These are phyloP conservation scores for Penicillium tannophilum DNA, from an alignment of 495 filamentous ascomycete species.

Conservation along the genomic window DNA sequence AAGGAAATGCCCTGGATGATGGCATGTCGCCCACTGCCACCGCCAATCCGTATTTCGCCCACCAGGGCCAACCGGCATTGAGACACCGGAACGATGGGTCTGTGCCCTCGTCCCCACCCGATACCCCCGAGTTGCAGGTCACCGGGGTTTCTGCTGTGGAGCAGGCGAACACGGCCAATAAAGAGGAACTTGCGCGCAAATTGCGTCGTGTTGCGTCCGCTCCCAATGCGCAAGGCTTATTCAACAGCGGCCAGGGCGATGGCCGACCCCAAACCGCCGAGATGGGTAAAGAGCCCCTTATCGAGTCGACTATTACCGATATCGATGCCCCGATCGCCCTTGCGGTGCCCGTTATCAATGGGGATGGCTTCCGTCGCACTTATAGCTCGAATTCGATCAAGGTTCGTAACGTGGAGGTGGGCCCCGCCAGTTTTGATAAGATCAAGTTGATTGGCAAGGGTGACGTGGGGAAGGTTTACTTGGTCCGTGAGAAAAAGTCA, in stretches of 20 bases:
- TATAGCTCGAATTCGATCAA: slow-evolving; percentile 99
- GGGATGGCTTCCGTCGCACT: slow-evolving; percentile 78
- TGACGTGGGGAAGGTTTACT: slow-evolving; percentile 97
- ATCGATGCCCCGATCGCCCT: slow-evolving; percentile 46
- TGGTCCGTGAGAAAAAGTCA: slow-evolving; percentile 97
- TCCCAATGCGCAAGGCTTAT: slow-evolving; percentile 94
- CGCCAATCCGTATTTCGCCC: slow-evolving; percentile 96
- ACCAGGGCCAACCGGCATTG: slow-evolving; percentile 90
- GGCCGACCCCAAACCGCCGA: slow-evolving; percentile 81
- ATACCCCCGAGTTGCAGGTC: slow-evolving; percentile 78
- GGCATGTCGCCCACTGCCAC: slow-evolving; percentile 87
- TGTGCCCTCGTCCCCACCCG: slow-evolving; percentile 94
- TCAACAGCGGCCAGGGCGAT: slow-evolving; percentile 63
- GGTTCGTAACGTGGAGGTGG: slow-evolving; percentile 93
- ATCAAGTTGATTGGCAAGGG: slow-evolving; percentile 99
- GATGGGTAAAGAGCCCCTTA: slow-evolving; percentile 73
- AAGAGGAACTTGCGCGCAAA: slow-evolving; percentile 91
- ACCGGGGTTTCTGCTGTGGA: slow-evolving; percentile 72
- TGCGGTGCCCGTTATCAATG: slow-evolving; percentile 41
- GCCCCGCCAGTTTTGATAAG: slow-evolving; percentile 96
- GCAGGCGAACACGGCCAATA: slow-evolving; percentile 76
- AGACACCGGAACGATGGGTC: slow-evolving; percentile 94
- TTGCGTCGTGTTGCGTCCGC: slow-evolving; percentile 92
- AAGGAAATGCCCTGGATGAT: slow-evolving; percentile 88
- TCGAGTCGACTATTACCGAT: slow-evolving; percentile 54